Evolutionary conservation across 2,329 filamentous ascomycete genomes (phyloP).

Genomic region (Alternaria sp.): DNA sequence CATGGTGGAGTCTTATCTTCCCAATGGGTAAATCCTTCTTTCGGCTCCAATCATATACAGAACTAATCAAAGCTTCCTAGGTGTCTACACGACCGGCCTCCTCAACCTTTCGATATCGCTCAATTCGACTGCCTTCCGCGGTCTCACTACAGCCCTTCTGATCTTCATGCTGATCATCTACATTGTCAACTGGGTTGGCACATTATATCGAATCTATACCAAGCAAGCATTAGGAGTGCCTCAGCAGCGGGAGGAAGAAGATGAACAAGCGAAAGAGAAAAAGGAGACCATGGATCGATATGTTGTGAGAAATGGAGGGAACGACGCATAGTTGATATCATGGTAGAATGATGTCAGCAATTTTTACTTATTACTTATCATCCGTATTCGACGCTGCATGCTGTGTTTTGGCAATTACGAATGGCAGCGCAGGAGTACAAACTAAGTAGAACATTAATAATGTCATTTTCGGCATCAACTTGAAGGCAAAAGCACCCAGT

Average conservation of each 20-base stretch:
- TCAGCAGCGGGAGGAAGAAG: constrained; percentile 28
- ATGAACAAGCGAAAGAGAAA: constrained; percentile 21
- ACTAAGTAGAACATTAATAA: neutral
- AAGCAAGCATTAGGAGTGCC: constrained; percentile 26
- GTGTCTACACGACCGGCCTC: constrained; percentile 26
- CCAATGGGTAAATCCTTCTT: constrained; percentile 24
- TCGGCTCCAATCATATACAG: neutral
- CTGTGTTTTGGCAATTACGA: neutral
- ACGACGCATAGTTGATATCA: neutral
- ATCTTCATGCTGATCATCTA: constrained; percentile 27
- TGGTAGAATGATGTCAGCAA: neutral
- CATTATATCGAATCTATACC: constrained; percentile 19
- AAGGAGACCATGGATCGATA: constrained; percentile 9
- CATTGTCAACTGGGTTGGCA: constrained; percentile 29
- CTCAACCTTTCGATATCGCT: constrained; percentile 27
- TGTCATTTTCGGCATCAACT: no score
- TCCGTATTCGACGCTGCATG: neutral
- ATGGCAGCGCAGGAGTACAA: neutral
- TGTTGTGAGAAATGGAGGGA: neutral
- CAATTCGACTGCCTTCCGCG: constrained; percentile 28
- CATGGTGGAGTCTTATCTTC: constrained; percentile 33
- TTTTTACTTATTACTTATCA: neutral
- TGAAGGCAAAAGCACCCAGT: no score
- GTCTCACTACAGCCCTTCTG: constrained; percentile 21
- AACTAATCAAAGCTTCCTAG: constrained; percentile 1